These are phyloP conservation scores for Chlamydomonas sp. DNA, from an alignment of 139 green algal species.

Conservation along the genomic window DNA sequence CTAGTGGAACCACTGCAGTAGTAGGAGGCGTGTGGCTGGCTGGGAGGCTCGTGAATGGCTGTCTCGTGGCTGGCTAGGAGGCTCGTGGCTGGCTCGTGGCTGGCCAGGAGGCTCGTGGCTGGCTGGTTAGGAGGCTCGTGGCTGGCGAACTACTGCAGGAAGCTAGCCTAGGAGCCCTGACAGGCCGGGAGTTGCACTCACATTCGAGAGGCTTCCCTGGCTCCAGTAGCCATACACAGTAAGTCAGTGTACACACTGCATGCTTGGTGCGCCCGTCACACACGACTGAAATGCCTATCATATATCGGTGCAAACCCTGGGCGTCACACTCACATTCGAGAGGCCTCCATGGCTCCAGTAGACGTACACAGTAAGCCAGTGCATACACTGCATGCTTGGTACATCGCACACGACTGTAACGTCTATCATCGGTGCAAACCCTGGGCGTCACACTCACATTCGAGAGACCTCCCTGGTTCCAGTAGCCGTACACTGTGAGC, in stretches of 20 bases:
- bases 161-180: no score
- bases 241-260: neutral
- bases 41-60: no score
- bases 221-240: conserved; percentile 44
- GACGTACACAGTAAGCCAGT: neutral
- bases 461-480: conserved; percentile 74
- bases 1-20: no score
- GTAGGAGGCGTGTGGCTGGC: no score
- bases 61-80: no score
- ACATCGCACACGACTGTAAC: neutral
- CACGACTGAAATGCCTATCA: neutral
- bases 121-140: no score
- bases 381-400: neutral
- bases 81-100: no score
- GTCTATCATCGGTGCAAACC: neutral
- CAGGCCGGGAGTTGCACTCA: no score
- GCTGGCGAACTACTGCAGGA: no score
- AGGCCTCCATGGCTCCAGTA: conserved; percentile 70
- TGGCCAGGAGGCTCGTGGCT: no score
- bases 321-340: conserved; percentile 73
- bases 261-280: no score
- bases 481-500: conserved; percentile 93
- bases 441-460: conserved; percentile 46
- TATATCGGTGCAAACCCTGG: neutral
- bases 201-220: conserved; percentile 68